Base-by-base conservation (phyloP, 208 protist species). In the Trypanosoma lewisi region DNA sequence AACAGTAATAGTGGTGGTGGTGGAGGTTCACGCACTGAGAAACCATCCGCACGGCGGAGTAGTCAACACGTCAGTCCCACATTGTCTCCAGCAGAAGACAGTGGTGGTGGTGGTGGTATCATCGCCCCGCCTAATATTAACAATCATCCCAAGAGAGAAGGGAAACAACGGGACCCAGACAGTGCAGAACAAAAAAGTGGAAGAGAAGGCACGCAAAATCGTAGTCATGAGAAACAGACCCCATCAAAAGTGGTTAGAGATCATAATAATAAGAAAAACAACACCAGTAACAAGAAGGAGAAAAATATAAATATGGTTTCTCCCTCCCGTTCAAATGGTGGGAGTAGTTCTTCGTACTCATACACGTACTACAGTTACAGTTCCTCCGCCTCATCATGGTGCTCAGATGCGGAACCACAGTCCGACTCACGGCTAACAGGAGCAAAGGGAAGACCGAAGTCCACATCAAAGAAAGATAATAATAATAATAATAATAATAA, bases 351-450 rank as follows among this genome's bases (percentile, higher is more conserved):
- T 6, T 69, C 63, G 1, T 58, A 69, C 31, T 69, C 63, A 11
- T 69, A 69, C 17, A 61, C 63, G 30, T 67, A 67, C 51, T 39
- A 37, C 33, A 68, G 53, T 23, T 61, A 69, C 30, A 61, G 9
- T 17, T 2, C 0, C 21, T 64, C 48, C 45, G 3, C 2, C 42
- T 16, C n/a, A 23, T 31, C 27, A n/a, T n/a, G n/a, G n/a, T n/a
- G n/a, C n/a, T n/a, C n/a, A 5, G 19, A 16, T 16, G 6, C 2
- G 4, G 16, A 21, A 7, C 12, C 27, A 6, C 0, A 0, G 21
- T 17, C 54, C 36, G 25, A 1, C 2, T 4, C 21, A 16, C n/a
- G n/a, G n/a, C 7, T 2, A 11, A 25, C 4, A 25, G 27, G 4
- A 25, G 33, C 21, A 34, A 34, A 0, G 14, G 47, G 6, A n/a